phyloP scores from a whole-genome alignment of 2,329 filamentous ascomycete genomes.

The Arthrinium puccinioides region DNA sequence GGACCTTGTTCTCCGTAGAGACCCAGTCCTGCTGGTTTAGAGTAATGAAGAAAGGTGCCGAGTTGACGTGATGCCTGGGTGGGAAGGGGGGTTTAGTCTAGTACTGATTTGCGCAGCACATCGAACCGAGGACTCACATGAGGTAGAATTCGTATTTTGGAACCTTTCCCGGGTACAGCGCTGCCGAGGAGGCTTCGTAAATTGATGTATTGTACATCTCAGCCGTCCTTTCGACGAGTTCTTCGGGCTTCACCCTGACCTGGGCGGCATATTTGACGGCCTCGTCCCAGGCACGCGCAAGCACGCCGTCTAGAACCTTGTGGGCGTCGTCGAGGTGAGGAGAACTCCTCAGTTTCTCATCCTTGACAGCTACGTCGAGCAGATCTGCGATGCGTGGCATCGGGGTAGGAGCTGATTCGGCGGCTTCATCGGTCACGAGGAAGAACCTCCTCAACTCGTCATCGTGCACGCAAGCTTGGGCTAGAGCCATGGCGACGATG shows the following conservation, averaged over 20 bases:
- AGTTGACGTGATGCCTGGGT: conserved; percentile 68
- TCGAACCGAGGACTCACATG: conserved; percentile 32
- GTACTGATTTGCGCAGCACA: not conserved
- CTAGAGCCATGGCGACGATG: conserved; percentile 72
- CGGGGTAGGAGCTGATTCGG: conserved; percentile 15
- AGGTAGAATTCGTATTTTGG: conserved; percentile 78
- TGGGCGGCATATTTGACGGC: conserved; percentile 55
- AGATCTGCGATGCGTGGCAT: conserved; percentile 48
- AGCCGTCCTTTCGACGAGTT: conserved; percentile 45
- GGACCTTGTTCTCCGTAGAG: conserved; percentile 50
- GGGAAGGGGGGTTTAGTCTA: not conserved
- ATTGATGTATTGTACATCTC: conserved; percentile 63
- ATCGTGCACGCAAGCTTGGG: conserved; percentile 66
- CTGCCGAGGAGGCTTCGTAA: conserved; percentile 42
- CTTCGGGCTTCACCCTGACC: conserved; percentile 47
- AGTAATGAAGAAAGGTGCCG: conserved; percentile 62
- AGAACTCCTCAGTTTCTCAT: conserved; percentile 50
- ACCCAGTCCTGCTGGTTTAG: conserved; percentile 59
- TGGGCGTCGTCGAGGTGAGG: conserved; percentile 46
- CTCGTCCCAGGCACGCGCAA: conserved; percentile 54
- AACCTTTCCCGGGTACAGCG: conserved; percentile 55
- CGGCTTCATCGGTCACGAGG: conserved; percentile 40
- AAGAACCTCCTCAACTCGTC: conserved; percentile 48
- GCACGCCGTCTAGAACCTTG: conserved; percentile 62
- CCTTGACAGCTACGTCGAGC: conserved; percentile 47